Evolutionary conservation across 2,329 filamentous ascomycete genomes (phyloP), one percentile per base, ranked within the genome.

Genomic region (Dactylonectria macrodidyma): DNA sequence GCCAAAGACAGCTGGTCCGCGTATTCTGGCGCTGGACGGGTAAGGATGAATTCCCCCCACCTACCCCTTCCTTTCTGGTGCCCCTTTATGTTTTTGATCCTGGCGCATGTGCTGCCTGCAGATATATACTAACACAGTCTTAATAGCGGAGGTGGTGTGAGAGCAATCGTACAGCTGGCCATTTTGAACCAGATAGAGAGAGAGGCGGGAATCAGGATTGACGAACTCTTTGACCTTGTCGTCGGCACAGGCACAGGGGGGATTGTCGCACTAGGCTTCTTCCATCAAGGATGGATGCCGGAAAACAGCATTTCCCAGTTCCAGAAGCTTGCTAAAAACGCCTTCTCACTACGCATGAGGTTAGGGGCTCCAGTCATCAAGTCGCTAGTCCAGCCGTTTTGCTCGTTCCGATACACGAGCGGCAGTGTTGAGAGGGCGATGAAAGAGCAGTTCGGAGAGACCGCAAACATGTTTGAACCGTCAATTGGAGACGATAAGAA

Each of bases 231-330:
- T 14, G 68, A 71, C 47, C 59, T 71, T 0, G 68, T 70, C 0
- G n/a, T 70, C 2, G 69, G 68, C 3, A 70, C 69, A 11, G 70
- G 69, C 12, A 71, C 69, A 56, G 64, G 69, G 3, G 69, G 65
- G 0, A 68, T 71, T 11, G 56, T 70, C 0, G 67, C 67, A 1
- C 19, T 70, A 6, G 65, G 67, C 0, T 36, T 68, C 0, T 71
- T 71, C 4, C 61, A 70, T 6, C 12, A 70, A 5, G 50, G 61
- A 0, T 66, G 59, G 59, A 10, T 50, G 3, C n/a, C 61, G 0
- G 16, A 16, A 7, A 12, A 47, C 14, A 55, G 61, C 24, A 38
- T 63, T 2, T 5, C 22, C 1, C 44, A n/a, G 9, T 68, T 70
- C 11, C 30, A 51, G 8, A 30, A 33, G 0, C 48, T 71, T 1